Percentiles rank a stretch among this genome's conserved stretches.
phyloP scores from a whole-genome alignment of 23 red algal genomes.

The Pyropia haitanensis region DNA sequence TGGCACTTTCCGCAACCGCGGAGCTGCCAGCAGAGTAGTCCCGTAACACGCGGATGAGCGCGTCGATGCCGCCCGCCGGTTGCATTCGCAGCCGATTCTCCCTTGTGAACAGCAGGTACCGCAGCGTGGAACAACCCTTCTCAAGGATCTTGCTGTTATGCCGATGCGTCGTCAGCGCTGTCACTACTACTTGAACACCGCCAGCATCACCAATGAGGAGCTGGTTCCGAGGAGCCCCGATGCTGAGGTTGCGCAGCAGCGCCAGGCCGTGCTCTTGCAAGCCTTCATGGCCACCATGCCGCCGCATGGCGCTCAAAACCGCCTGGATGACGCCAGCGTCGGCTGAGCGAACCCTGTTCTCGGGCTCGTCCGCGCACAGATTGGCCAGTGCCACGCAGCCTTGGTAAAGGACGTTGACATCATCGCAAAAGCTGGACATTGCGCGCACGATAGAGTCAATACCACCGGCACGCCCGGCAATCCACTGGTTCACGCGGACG shows the following conservation, averaged over 20 bases:
- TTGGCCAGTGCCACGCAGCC: slow-evolving; percentile 42
- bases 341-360: slow-evolving; percentile 23
- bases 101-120: slow-evolving; percentile 28
- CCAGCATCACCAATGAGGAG: slow-evolving; percentile 12
- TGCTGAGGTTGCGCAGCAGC: slow-evolving; percentile 26
- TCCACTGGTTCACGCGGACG: slow-evolving; percentile 36
- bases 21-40: slow-evolving; percentile 18
- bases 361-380: slow-evolving; percentile 22
- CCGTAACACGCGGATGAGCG: slow-evolving; percentile 29
- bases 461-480: slow-evolving; percentile 33
- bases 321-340: slow-evolving; percentile 7
- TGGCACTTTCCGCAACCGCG: slow-evolving; percentile 18
- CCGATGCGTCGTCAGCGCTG: slow-evolving; percentile 18
- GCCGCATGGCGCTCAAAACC: slow-evolving; percentile 7
- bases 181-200: slow-evolving; percentile 20
- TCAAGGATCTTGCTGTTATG: slow-evolving; percentile 16
- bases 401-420: slow-evolving; percentile 33
- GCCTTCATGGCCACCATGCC: slow-evolving; percentile 7
- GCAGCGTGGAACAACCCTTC: slow-evolving; percentile 22
- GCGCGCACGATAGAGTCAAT: slow-evolving; percentile 35
- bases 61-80: slow-evolving; percentile 17
- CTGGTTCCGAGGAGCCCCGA: slow-evolving; percentile 15
- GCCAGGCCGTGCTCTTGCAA: slow-evolving; percentile 27
- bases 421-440: slow-evolving; percentile 13
- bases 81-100: slow-evolving; percentile 19